Conservation (phyloP, 139 green algal species). For the Closterium sp. region DNA sequence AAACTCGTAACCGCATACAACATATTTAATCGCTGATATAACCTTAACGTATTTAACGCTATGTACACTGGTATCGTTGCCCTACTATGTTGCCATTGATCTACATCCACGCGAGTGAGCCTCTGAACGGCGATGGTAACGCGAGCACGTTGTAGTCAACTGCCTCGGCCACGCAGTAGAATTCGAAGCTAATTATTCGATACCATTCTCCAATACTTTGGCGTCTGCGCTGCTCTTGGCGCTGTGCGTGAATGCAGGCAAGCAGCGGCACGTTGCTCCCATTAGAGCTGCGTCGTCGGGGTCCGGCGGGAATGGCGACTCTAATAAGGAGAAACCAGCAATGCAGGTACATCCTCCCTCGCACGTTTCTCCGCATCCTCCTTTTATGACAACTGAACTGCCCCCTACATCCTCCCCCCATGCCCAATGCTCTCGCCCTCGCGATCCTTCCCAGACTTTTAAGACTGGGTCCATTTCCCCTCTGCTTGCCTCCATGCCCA, state of each 20-base stretch:
- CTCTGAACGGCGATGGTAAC: background rate
- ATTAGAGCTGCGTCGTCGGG: background rate
- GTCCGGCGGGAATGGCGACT: background rate
- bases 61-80: background rate
- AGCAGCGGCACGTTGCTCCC: background rate
- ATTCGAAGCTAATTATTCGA: no score
- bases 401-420: no score
- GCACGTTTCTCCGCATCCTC: background rate
- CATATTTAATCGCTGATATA: no score
- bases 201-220: no score
- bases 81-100: background rate
- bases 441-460: no score
- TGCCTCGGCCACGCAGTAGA: background rate
- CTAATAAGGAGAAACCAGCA: background rate
- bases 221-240: background rate
- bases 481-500: no score
- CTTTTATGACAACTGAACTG: no score
- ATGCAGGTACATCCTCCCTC: background rate
- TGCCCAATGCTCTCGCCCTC: no score
- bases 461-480: no score
- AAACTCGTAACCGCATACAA: no score
- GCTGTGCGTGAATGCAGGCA: background rate
- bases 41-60: no score
- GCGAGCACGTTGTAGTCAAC: background rate
- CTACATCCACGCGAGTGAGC: no score